Evolutionary conservation across 2,329 filamentous ascomycete species (phyloP), one percentile per base, ranked within the genome.

Genomic region (Verticillium zaregamsianum): DNA sequence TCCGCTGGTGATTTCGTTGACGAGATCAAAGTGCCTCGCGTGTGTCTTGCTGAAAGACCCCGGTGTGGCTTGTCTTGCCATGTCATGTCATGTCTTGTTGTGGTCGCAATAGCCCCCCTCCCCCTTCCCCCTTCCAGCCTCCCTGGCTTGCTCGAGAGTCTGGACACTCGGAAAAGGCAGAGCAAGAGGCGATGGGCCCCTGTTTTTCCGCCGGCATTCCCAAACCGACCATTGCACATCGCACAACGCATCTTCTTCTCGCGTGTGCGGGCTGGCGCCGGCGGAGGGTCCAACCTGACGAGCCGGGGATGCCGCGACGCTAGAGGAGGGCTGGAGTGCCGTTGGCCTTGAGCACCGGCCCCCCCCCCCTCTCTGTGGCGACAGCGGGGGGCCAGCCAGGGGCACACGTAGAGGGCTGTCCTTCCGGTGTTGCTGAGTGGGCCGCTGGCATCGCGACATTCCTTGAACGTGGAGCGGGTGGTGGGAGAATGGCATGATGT

Each of bases 401-500:
- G 15, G 23, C 54, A 55, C 25, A 20, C 31, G 28, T 5, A 17
- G 56, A 37, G 56, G 56, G 17, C 4, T 31, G 35, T 31, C 33
- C 20, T 9, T 58, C 23, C 6, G 57, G 15, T n/a, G 57, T 20
- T 49, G 35, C 56, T 58, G 9, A 25, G 57, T 58, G 57, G 57
- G 39, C 35, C 57, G 23, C 20, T 32, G 57, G 14, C 57, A 49
- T 58, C 57, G 45, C 57, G 57, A 49, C 57, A 58, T 58, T 58
- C 57, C 57, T 25, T 49, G 25, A 23, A 58, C 57, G 57, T 58
- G 57, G 57, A 58, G 39, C 57, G 25, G 37, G 25, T 35, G 15
- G 57, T 58, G 57, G 57, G 25, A 58, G 37, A 58, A 58, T 58
- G 57, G 57, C 57, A 58, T 40, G 57, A 58, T 58, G 56, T 40